phyloP scores from a whole-genome alignment of 164 flowering plant genomes.

The Piper betle region DNA sequence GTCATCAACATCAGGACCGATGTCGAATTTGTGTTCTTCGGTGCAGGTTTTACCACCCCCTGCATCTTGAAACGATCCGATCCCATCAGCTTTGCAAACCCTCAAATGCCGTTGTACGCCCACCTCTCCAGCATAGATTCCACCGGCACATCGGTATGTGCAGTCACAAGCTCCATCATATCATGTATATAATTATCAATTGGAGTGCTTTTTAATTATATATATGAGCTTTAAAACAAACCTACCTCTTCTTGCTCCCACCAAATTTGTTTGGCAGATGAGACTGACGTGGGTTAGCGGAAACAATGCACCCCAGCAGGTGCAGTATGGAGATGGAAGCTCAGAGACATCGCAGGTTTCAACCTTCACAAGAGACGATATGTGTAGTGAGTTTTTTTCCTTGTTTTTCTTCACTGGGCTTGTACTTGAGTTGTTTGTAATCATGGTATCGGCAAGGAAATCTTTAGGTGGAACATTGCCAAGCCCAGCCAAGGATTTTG shows the following conservation, averaged over 20 bases:
- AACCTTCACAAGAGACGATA: slow-evolving; percentile 58
- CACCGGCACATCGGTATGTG: slow-evolving; percentile 57
- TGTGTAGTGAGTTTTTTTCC: slow-evolving; percentile 52
- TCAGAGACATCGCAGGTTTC: slow-evolving; percentile 36
- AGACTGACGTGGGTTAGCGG: slow-evolving; percentile 90
- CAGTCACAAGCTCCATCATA: no score
- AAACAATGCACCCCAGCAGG: slow-evolving; percentile 45
- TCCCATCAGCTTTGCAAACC: slow-evolving; percentile 39
- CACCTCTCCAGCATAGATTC: slow-evolving; percentile 70
- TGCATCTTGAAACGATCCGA: slow-evolving; percentile 38
- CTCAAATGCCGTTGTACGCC: slow-evolving; percentile 47
- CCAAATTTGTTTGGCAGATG: no score
- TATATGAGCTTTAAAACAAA: no score
- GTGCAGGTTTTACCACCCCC: slow-evolving; percentile 48
- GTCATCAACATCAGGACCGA: slow-evolving; percentile 74
- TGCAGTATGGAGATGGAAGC: slow-evolving; percentile 53
- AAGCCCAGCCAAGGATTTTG: slow-evolving; percentile 84
- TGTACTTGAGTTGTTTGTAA: not conserved
- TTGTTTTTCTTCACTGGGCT: not conserved
- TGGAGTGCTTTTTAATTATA: no score
- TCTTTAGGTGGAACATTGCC: slow-evolving; percentile 16
- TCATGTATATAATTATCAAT: no score
- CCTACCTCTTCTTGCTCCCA: no score
- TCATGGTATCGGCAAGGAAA: not conserved
- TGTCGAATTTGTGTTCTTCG: slow-evolving; percentile 56